A percentile compares a stretch with the other conserved stretches of the same genome.
Conservation (phyloP, 1,284 basidiomycete genomes). For the Boletellus sp. region DNA sequence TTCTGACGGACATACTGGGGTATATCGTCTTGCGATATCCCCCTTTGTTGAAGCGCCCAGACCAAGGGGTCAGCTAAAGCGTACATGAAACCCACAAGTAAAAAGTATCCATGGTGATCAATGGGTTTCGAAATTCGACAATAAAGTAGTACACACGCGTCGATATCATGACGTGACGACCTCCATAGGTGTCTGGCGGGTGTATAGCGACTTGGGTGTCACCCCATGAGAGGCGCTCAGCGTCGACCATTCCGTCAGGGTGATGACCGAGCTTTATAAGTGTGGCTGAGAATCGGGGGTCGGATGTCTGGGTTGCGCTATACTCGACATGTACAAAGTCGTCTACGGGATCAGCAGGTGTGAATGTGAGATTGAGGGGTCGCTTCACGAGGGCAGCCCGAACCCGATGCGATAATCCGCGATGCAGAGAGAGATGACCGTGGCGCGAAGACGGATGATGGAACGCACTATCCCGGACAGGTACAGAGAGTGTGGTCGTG, state of each 20-base stretch:
- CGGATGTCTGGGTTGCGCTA: neutral
- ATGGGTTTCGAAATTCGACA: neutral
- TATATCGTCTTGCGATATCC: constrained; percentile 4
- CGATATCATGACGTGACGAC: constrained; percentile 2
- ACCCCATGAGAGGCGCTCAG: neutral
- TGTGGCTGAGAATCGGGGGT: neutral
- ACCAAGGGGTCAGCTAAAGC: constrained; percentile 3
- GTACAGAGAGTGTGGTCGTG: neutral
- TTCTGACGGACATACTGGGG: constrained; percentile 5
- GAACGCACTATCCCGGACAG: neutral
- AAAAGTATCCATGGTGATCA: neutral
- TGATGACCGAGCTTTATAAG: constrained; percentile 1
- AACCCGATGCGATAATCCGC: constrained; percentile 4
- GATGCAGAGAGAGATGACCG: neutral
- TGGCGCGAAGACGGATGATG: constrained; percentile 1
- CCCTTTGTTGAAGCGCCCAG: neutral
- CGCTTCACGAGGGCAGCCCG: neutral
- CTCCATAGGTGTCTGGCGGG: neutral
- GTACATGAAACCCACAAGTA: neutral
- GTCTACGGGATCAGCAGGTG: neutral
- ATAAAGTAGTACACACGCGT: neutral
- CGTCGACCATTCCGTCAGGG: neutral
- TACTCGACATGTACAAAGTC: constrained; percentile 1
- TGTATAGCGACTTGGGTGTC: neutral
- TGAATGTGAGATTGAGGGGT: constrained; percentile 5